Evolutionary conservation across 1,284 basidiomycete genomes (phyloP).

Genomic region (Microbotryomycetes sp.): DNA sequence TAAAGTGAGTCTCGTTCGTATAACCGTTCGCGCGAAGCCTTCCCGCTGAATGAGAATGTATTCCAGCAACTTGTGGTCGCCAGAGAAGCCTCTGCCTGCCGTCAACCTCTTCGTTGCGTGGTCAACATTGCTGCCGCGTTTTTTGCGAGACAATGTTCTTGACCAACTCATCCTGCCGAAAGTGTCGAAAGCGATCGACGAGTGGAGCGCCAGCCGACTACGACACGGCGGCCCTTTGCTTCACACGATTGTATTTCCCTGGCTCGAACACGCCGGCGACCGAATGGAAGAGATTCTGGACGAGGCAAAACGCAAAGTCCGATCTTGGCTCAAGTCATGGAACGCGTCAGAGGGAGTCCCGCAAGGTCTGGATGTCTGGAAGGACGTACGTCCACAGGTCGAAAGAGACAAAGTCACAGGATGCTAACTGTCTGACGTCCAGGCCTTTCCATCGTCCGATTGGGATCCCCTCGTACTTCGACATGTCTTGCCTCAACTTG

Average conservation of each 20-base stretch:
- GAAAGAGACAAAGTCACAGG: too few species aligned
- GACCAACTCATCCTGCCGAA: slow-evolving; percentile 94
- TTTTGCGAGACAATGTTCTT: slow-evolving; percentile 88
- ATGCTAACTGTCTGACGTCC: background rate
- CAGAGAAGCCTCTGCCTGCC: slow-evolving; percentile 62
- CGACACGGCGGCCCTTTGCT: slow-evolving; percentile 54
- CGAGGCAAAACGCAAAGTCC: slow-evolving; percentile 77
- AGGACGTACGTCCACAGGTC: slow-evolving; percentile 63
- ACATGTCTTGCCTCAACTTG: slow-evolving; percentile 82
- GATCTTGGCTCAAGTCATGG: slow-evolving; percentile 72
- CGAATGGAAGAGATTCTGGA: slow-evolving; percentile 65
- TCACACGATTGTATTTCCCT: slow-evolving; percentile 83
- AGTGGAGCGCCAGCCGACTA: slow-evolving; percentile 56
- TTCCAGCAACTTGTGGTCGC: slow-evolving; percentile 74
- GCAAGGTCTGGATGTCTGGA: slow-evolving; percentile 66
- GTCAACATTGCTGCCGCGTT: slow-evolving; percentile 76
- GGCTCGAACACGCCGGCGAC: slow-evolving; percentile 79
- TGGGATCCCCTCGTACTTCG: slow-evolving; percentile 90
- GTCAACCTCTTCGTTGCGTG: slow-evolving; percentile 81
- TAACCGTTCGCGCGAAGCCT: background rate
- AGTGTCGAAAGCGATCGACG: slow-evolving; percentile 69
- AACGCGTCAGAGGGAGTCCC: slow-evolving; percentile 64
- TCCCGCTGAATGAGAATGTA: background rate
- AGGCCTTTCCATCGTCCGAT: slow-evolving; percentile 56
- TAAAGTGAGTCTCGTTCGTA: slow-evolving; percentile 52